Evolutionary conservation across 495 filamentous ascomycete species (phyloP).

Genomic region (Penicillium pulvis): DNA sequence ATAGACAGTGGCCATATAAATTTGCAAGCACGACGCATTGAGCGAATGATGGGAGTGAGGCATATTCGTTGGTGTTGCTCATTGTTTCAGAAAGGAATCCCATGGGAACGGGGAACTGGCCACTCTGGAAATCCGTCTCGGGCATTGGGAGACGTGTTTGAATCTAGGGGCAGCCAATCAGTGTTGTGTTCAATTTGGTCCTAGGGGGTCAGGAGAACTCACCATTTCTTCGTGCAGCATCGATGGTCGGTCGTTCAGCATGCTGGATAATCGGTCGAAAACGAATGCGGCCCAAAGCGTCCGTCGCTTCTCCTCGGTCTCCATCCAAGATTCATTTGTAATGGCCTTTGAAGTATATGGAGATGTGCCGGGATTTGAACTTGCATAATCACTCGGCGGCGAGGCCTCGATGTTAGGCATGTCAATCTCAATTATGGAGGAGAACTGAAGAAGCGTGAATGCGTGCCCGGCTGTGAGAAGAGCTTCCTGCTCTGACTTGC

Average conservation of each 20-base stretch:
- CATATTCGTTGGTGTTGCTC: neutral
- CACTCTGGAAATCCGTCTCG: neutral
- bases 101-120: slow-evolving; percentile 1
- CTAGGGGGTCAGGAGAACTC: neutral
- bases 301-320: slow-evolving; percentile 51
- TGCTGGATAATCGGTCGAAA: slow-evolving; percentile 54
- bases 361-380: neutral
- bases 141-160: slow-evolving; percentile 5
- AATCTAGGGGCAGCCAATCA: neutral
- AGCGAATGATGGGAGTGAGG: slow-evolving; percentile 1
- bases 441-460: slow-evolving; percentile 54
- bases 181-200: neutral
- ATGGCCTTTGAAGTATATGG: neutral
- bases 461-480: slow-evolving; percentile 58
- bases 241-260: slow-evolving; percentile 47
- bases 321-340: slow-evolving; percentile 24
- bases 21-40: neutral
- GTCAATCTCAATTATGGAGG: neutral
- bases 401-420: neutral
- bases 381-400: neutral
- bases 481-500: slow-evolving; percentile 46
- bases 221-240: slow-evolving; percentile 46
- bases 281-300: slow-evolving; percentile 60
- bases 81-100: slow-evolving; percentile 1
- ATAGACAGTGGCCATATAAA: neutral